Base-by-base conservation (phyloP, 805 yeast species). In the Lachancea nothofagi region DNA sequence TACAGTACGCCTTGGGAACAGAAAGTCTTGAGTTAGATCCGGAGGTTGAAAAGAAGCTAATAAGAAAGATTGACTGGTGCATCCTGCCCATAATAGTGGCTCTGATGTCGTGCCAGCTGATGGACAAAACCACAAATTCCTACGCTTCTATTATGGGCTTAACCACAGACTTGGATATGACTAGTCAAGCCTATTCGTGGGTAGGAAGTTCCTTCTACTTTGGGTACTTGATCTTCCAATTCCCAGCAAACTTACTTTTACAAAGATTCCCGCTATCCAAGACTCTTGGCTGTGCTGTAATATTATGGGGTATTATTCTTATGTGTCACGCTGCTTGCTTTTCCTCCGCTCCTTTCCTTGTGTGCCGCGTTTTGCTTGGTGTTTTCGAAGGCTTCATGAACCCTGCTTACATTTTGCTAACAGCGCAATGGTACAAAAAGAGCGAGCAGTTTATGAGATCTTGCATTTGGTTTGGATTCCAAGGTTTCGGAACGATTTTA, bases 251-350 rank as follows among this genome's bases (percentile, higher is more conserved):
- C 14, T 28, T 39, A 31, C 31, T 69, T 0, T 51, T 77, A 26
- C 82, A 77, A 49, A 57, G 63, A 33, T 66, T 75, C 40, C 80
- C 79, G 3, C 65, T 79, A 31, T 69, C 75, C 10, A 75, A 73
- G 46, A 57, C 75, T 1, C 61, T 66, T 3, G 62, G 66, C 2
- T 40, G 46, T 2, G 59, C 62, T 24, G 62, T 74, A 17, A 36
- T 70, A 3, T 43, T 63, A 20, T 75, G 79, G 79, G 79, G 79
- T 8, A 41, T 66, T 0, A 59, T 72, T 6, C 62, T 70, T n/a
- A 55, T 67, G 8, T 42, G 65, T 69, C 40, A 70, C 71, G 3
- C 70, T 70, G 1, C 62, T 71, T 14, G 57, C 56, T 14, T 73
- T 67, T 53, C 68, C 71, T 4, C 65, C 71, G 0, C 64, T 74